Base-by-base conservation (phyloP, 2,329 filamentous ascomycete species). In the Ophiostoma tasmaniense region DNA sequence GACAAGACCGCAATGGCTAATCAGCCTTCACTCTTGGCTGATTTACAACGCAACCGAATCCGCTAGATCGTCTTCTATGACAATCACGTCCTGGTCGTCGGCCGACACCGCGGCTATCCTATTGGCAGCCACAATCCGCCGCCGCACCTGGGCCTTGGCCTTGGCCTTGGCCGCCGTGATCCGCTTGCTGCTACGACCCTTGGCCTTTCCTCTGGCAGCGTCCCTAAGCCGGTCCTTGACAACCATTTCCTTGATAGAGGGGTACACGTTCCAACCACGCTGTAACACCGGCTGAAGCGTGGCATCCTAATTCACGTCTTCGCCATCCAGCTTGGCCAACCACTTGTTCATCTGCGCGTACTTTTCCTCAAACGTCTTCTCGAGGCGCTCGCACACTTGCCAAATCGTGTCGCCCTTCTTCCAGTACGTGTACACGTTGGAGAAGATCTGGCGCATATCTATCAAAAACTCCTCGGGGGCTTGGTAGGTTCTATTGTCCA, bases 341-440 rank as follows among this genome's bases (percentile, higher is more conserved):
- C 85, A 88, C 74, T 87, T 87, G 73, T 82, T 79, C 82, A 88
- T 87, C 70, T 83, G 80, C 0, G 78, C 77, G 73, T 82, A 89
- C 76, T 78, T 78, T 28, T 79, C 77, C 72, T 77, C 74, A 67
- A 79, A 82, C 10, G 78, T 81, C 73, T 83, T 85, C 75, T 89
- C 82, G 66, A 89, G 82, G 71, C 82, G 83, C 76, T 86, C 81
- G 71, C 85, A 85, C 0, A 83, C 80, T 0, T 75, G 74, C 78
- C 82, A 87, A 78, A 88, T 86, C 0, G 81, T 80, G 66, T 86
- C 83, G 33, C 80, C 80, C 71, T 81, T 80, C 65, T 79, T 83
- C 84, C 86, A 88, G 76, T 89, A 89, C n/a, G 81, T 83, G 75
- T 85, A 88, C 76, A 85, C 88, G 75, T 89, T 89, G 33, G 81